Base-by-base conservation (phyloP, 2,329 filamentous ascomycete genomes). In the Verticillium nonalfalfae region DNA sequence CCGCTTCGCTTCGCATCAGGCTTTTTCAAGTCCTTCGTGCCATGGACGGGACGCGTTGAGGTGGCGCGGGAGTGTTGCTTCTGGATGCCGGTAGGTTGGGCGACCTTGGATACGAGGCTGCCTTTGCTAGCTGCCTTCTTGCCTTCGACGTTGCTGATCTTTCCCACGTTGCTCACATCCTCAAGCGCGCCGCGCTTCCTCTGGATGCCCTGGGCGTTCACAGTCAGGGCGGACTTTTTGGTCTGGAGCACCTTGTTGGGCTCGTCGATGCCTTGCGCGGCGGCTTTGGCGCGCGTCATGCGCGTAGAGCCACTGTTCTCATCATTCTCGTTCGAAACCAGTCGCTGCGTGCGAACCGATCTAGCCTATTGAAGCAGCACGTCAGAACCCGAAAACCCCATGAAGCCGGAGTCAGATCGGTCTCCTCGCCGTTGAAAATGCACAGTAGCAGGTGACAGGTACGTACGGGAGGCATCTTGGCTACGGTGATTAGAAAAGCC, bases 81-180 rank as follows among this genome's bases (percentile, higher is more conserved):
- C 74, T 91, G 87, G 61, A 97, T 82, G 63, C 91, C 91, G n/a
- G 88, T 90, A 61, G 91, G 87, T 72, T 93, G 89, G 59, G 88
- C 85, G 61, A 89, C 85, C 79, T 97, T 97, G 57, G 92, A 91
- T 50, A 91, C 85, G 34, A 93, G 79, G 61, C 87, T 87, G 61
- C 78, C 78, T 78, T 93, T 90, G 72, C 80, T 81, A 50, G 76
- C 76, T 56, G 81, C 78, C 82, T 96, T 97, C 82, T 96, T 96
- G 67, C 83, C 85, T 61, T 91, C 90, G 65, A 82, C 79, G 6
- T 76, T 81, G 60, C 91, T 90, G 57, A 84, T 83, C 76, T 97
- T 98, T 69, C 87, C 87, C 66, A 96, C 90, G 78, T 99, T 99
- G 85, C 93, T 98, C 68, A 97, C 90, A 79, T 99, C 95, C 62